Conservation (phyloP, 768 basidiomycete species). For the Lactifluus echinatus region DNA sequence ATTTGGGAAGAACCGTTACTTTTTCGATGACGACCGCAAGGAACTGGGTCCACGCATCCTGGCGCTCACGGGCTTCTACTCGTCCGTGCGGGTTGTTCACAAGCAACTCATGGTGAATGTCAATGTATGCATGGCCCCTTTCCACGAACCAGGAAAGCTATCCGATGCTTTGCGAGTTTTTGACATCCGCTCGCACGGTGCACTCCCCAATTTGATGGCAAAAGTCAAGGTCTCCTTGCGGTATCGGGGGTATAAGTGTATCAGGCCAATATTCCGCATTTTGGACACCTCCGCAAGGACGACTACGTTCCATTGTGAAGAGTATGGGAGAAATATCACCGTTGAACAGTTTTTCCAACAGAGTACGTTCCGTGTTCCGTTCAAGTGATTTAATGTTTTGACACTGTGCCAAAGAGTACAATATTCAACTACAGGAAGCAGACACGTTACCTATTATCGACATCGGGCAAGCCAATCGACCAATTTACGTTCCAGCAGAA, state of each 20-base stretch:
- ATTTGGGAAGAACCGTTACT: slow-evolving; percentile 59
- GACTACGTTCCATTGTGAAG: slow-evolving; percentile 49
- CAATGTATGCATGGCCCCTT: slow-evolving; percentile 45
- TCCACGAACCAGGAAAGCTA: slow-evolving; percentile 53
- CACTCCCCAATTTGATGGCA: slow-evolving; percentile 40
- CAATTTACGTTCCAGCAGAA: slow-evolving; percentile 54
- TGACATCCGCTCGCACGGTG: slow-evolving; percentile 31
- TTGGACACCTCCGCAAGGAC: slow-evolving; percentile 37
- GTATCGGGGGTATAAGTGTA: slow-evolving; percentile 34
- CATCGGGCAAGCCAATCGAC: slow-evolving; percentile 25
- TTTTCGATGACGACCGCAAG: slow-evolving; percentile 35
- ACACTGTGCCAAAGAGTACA: slow-evolving; percentile 40
- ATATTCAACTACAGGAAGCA: slow-evolving; percentile 36
- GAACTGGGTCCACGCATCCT: slow-evolving; percentile 31
- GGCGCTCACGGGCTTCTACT: slow-evolving; percentile 42
- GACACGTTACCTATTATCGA: slow-evolving; percentile 32
- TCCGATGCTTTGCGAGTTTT: slow-evolving; percentile 50
- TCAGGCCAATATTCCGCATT: slow-evolving; percentile 23
- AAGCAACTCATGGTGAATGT: slow-evolving; percentile 47
- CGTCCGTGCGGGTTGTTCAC: slow-evolving; percentile 41
- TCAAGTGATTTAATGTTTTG: neutral
- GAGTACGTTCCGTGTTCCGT: slow-evolving; percentile 37
- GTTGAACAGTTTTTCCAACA: slow-evolving; percentile 56
- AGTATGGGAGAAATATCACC: slow-evolving; percentile 45
- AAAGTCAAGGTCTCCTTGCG: slow-evolving; percentile 49